These are phyloP conservation scores for Cercospora sp. DNA, from an alignment of 2,329 filamentous ascomycete genomes.

Conservation along the genomic window DNA sequence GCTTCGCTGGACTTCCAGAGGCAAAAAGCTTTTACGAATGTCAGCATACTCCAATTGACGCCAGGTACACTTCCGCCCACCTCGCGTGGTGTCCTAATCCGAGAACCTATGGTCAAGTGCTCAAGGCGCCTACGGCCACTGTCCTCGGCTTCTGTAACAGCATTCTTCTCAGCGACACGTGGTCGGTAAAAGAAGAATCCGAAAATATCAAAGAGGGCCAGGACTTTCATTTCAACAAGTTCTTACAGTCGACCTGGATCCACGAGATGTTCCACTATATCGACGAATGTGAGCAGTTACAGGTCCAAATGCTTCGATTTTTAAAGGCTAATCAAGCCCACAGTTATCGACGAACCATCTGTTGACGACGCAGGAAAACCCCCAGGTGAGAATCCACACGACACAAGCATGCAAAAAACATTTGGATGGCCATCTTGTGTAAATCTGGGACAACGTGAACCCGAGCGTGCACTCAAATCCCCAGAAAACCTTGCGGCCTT, in stretches of 20 bases:
- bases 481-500: not conserved
- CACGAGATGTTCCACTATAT: not conserved
- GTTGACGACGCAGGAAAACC: not conserved
- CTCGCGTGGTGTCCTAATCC: not conserved
- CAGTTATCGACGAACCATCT: not conserved
- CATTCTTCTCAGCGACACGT: not conserved
- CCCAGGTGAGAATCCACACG: not conserved
- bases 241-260: not conserved
- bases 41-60: too few species aligned
- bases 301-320: not conserved
- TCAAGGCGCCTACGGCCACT: not conserved
- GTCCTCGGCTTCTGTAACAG: not conserved
- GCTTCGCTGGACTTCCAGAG: not conserved
- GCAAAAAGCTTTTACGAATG: not conserved
- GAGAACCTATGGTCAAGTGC: not conserved
- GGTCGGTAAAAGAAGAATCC: not conserved
- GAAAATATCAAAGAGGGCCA: not conserved
- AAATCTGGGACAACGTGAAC: not conserved
- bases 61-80: too few species aligned
- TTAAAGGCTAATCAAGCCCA: not conserved
- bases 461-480: not conserved
- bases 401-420: not conserved
- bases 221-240: not conserved
- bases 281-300: not conserved
- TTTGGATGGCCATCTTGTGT: not conserved